phyloP scores from a whole-genome alignment of 1,284 basidiomycete genomes.

The Marasmius oreades region DNA sequence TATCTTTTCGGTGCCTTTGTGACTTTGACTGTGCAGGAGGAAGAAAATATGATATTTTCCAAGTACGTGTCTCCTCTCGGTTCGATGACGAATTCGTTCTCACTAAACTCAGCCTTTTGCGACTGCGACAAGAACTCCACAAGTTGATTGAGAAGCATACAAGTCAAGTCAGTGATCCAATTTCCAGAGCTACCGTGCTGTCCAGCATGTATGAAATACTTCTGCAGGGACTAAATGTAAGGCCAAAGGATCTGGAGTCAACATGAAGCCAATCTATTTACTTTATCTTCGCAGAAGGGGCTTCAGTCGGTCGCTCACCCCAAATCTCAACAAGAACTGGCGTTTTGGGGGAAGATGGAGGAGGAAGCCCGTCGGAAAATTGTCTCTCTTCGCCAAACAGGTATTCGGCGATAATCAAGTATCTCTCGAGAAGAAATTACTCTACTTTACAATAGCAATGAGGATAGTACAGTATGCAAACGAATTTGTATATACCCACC shows the following conservation, averaged over 20 bases:
- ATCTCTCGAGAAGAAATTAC: not conserved
- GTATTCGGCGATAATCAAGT: slow-evolving; percentile 2
- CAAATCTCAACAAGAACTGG: slow-evolving; percentile 56
- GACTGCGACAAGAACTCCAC: slow-evolving; percentile 82
- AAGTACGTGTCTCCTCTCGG: slow-evolving; percentile 51
- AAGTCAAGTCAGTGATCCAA: slow-evolving; percentile 59
- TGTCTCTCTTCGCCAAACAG: slow-evolving; percentile 33
- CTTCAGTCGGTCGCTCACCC: slow-evolving; percentile 50
- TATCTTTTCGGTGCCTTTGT: slow-evolving; percentile 79
- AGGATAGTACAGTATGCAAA: slow-evolving; percentile 1
- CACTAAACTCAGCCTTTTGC: slow-evolving; percentile 59
- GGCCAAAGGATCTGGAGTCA: slow-evolving; percentile 25
- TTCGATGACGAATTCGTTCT: slow-evolving; percentile 2
- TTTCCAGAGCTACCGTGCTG: slow-evolving; percentile 65
- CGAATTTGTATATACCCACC: not conserved
- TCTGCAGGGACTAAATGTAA: slow-evolving; percentile 74
- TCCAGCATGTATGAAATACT: slow-evolving; percentile 75
- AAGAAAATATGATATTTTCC: slow-evolving; percentile 93
- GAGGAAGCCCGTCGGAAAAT: slow-evolving; percentile 55
- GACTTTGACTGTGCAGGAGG: slow-evolving; percentile 74
- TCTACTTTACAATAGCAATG: not conserved
- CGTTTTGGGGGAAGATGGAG: slow-evolving; percentile 55
- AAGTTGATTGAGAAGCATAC: slow-evolving; percentile 77
- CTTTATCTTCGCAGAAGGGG: slow-evolving; percentile 36
- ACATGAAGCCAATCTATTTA: slow-evolving; percentile 5